Base-by-base conservation (phyloP, 257 asterid species). In the Hygrophila difformis region DNA sequence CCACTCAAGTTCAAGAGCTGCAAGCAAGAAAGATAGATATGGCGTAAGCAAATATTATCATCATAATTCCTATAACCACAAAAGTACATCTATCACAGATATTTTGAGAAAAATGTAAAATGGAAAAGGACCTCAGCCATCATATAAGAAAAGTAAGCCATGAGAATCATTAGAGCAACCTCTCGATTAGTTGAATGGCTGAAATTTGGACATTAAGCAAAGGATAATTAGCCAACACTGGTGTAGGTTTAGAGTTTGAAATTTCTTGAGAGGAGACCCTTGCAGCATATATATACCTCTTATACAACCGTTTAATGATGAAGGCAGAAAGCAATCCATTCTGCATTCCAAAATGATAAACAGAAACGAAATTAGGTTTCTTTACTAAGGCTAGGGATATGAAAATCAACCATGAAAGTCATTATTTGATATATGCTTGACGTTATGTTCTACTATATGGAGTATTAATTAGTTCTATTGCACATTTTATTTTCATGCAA, bases 181-280 rank as follows among this genome's bases (percentile, higher is more conserved):
- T 76, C 93, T 37, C 81, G 85, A 59, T 70, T 74, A 35, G 94
- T 72, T 29, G 94, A 78, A 61, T 85, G 79, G 78, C 94, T 85
- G 77, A 49, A 64, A 69, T 60, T 54, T 10, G 31, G 19, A 53
- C 44, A 34, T 40, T 22, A 42, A 7, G 23, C 8, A 15, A 41
- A n/a, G n/a, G n/a, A n/a, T n/a, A n/a, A n/a, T n/a, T n/a, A n/a
- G n/a, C n/a, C n/a, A n/a, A n/a, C n/a, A n/a, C n/a, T n/a, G n/a
- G n/a, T n/a, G n/a, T n/a, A n/a, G n/a, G n/a, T n/a, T n/a, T n/a
- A n/a, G n/a, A n/a, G n/a, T n/a, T n/a, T n/a, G n/a, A n/a, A n/a
- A n/a, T n/a, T n/a, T n/a, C n/a, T n/a, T n/a, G n/a, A n/a, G n/a
- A n/a, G n/a, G n/a, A n/a, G n/a, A n/a, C n/a, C n/a, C n/a, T n/a